Conservation (phyloP, 805 yeast genomes). For the Barnettozyma sucrosica region DNA sequence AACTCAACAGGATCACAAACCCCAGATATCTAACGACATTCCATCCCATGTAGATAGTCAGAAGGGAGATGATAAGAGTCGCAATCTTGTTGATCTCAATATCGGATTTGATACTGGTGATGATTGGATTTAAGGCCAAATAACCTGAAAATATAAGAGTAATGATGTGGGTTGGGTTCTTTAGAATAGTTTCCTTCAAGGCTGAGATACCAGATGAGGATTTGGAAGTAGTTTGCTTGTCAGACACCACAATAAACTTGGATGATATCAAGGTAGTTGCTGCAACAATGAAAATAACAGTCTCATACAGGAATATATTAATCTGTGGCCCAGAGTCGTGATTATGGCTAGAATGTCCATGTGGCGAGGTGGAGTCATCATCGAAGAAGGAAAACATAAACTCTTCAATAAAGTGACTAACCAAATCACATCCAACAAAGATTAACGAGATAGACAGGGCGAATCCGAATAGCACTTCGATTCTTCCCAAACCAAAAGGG, state of each 20-base stretch:
- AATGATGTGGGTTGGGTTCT: slow-evolving; percentile 33
- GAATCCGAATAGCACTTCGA: slow-evolving; percentile 83
- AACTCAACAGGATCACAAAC: slow-evolving; percentile 45
- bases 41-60: slow-evolving; percentile 47
- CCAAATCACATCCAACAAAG: slow-evolving; percentile 85
- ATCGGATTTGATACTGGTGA: slow-evolving; percentile 22
- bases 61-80: slow-evolving; percentile 38
- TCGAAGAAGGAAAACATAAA: slow-evolving; percentile 38
- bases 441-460: slow-evolving; percentile 78
- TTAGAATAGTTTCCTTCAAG: slow-evolving; percentile 18
- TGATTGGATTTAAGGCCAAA: slow-evolving; percentile 34
- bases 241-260: slow-evolving; percentile 10
- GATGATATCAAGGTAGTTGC: slow-evolving; percentile 32
- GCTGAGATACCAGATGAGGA: slow-evolving; percentile 2
- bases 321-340: slow-evolving; percentile 24
- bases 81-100: slow-evolving; percentile 37
- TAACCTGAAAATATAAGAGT: slow-evolving; percentile 39
- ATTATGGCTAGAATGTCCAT: slow-evolving; percentile 21
- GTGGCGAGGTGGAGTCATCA: slow-evolving; percentile 1
- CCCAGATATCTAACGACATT: slow-evolving; percentile 46
- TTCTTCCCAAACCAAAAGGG: slow-evolving; percentile 92
- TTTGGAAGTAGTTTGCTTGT: not conserved
- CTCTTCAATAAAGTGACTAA: slow-evolving; percentile 85
- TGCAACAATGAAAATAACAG: slow-evolving; percentile 23
- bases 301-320: slow-evolving; percentile 27